phyloP scores from a whole-genome alignment of 2,329 filamentous ascomycete genomes.

The Monosporascus sp. region DNA sequence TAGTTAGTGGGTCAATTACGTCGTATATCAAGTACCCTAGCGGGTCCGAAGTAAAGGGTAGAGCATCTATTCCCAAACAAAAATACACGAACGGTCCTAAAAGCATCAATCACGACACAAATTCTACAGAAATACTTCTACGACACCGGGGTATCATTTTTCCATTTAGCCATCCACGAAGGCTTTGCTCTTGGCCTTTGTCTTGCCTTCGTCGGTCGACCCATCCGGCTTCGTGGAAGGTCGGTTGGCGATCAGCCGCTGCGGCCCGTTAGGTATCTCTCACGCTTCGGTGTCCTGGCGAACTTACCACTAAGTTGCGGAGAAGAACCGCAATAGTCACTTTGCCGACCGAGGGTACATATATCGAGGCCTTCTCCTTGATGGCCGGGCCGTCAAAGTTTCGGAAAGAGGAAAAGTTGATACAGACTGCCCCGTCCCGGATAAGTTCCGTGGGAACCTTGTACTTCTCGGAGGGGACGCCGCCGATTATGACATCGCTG shows the following conservation, averaged over 20 bases:
- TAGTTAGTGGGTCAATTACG: no score
- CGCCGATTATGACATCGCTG: conserved; percentile 91
- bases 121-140: no score
- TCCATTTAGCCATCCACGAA: conserved; percentile 21
- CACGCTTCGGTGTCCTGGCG: neutral
- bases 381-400: conserved; percentile 83
- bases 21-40: no score
- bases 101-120: no score
- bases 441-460: conserved; percentile 83
- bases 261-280: conserved; percentile 17
- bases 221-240: conserved; percentile 32
- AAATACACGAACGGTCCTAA: no score
- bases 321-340: conserved; percentile 91
- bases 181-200: conserved; percentile 27
- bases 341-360: conserved; percentile 94
- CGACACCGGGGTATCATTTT: conserved; percentile 3
- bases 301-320: conserved; percentile 77
- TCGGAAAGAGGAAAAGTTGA: conserved; percentile 95
- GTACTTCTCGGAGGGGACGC: conserved; percentile 81
- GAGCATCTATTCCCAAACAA: neutral
- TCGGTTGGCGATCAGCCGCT: conserved; percentile 50
- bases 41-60: neutral
- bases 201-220: conserved; percentile 21
- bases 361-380: conserved; percentile 94
- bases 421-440: conserved; percentile 89